phyloP scores from a whole-genome alignment of 2,329 filamentous ascomycete genomes.

The Fusarium chuoi region DNA sequence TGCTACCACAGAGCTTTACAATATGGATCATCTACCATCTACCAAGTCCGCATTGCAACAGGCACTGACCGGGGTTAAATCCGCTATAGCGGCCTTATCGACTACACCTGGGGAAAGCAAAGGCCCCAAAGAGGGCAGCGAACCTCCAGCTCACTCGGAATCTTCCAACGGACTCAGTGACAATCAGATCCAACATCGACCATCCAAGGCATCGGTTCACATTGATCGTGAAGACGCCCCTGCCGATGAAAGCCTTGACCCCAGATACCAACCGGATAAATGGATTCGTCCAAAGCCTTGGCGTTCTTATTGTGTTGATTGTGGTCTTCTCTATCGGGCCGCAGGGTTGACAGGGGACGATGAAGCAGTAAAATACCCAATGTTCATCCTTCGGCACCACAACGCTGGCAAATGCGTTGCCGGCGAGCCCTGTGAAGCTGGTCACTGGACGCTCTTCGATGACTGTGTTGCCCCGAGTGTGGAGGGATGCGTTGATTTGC shows the following conservation, averaged over 20 bases:
- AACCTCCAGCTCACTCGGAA: not conserved
- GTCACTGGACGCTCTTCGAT: not conserved
- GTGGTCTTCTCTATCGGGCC: too few species aligned
- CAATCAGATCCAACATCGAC: not conserved
- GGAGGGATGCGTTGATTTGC: not conserved
- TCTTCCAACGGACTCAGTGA: not conserved
- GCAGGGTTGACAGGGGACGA: fast-evolving
- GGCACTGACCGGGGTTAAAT: not conserved
- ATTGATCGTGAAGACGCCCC: not conserved
- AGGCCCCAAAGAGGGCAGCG: not conserved
- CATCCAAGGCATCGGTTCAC: not conserved
- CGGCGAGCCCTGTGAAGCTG: not conserved
- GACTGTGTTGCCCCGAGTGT: fast-evolving
- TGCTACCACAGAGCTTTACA: not conserved
- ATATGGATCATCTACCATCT: not conserved
- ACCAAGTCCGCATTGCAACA: not conserved
- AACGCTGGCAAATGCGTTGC: not conserved
- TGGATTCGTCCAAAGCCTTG: not conserved
- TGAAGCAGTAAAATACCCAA: not conserved
- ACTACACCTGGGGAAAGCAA: not conserved
- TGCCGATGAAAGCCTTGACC: fast-evolving
- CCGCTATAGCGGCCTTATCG: not conserved
- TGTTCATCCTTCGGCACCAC: not conserved
- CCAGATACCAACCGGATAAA: not conserved
- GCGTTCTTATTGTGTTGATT: too few species aligned